Evolutionary conservation across 1,284 basidiomycete species (phyloP).

Genomic region (Mrakiaceae sp.): DNA sequence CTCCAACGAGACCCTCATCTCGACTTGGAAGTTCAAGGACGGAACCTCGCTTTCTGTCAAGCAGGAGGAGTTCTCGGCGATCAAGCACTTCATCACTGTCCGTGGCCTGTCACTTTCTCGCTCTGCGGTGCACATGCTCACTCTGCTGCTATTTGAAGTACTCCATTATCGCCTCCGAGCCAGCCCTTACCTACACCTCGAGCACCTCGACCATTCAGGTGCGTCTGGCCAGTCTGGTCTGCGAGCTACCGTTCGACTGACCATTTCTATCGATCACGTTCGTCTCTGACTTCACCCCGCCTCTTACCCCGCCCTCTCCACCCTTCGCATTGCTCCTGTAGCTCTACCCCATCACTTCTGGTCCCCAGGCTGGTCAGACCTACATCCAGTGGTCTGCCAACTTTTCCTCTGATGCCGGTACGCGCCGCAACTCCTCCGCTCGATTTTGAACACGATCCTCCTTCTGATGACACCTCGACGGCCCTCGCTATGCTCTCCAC

Average conservation of each 20-base stretch:
- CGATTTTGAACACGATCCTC: too few relatives aligned
- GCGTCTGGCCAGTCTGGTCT: neutral
- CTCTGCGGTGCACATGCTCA: too few relatives aligned
- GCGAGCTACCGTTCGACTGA: neutral
- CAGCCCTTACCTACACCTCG: slow-evolving; percentile 26
- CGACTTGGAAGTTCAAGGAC: slow-evolving; percentile 24
- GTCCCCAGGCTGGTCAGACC: slow-evolving; percentile 21
- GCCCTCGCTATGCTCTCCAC: neutral
- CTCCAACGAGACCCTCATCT: slow-evolving; percentile 20
- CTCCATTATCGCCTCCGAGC: slow-evolving; percentile 25
- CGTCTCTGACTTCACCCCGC: neutral
- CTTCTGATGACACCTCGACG: too few relatives aligned
- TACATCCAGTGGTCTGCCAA: slow-evolving; percentile 24
- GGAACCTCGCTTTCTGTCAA: slow-evolving; percentile 24
- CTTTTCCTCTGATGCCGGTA: slow-evolving; percentile 28
- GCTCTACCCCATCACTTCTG: slow-evolving; percentile 24
- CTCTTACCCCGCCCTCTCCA: neutral
- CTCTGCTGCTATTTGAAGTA: slow-evolving; percentile 6
- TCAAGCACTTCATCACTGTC: slow-evolving; percentile 27
- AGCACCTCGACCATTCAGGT: slow-evolving; percentile 25
- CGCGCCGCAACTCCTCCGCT: neutral
- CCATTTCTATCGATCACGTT: slow-evolving; percentile 3
- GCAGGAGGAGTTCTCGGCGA: slow-evolving; percentile 27
- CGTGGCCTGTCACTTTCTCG: too few relatives aligned
- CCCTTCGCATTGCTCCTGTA: neutral